Percentiles rank a stretch among this genome's conserved stretches.
phyloP scores from a whole-genome alignment of 2,329 filamentous ascomycete species.

The Grosmannia serpens region DNA sequence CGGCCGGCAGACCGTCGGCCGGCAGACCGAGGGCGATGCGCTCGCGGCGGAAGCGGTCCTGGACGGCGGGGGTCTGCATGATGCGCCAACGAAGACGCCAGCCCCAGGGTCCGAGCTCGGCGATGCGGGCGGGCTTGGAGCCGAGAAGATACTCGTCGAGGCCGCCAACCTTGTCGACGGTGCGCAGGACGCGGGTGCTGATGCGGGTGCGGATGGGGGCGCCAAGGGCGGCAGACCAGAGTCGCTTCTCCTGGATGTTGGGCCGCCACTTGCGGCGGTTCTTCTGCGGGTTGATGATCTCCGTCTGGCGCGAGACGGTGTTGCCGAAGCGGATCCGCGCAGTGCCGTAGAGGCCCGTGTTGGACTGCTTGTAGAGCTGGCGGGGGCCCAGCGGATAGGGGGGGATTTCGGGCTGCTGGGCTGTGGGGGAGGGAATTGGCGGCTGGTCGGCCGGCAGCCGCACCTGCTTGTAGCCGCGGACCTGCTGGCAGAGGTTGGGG shows the following conservation, averaged over 20 bases:
- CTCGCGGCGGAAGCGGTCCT: constrained; percentile 54
- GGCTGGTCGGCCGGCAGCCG: constrained; percentile 14
- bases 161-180: constrained; percentile 75
- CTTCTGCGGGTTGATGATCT: constrained; percentile 40
- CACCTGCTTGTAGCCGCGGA: constrained; percentile 18
- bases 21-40: constrained; percentile 54
- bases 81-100: constrained; percentile 86
- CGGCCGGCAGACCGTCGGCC: constrained; percentile 21
- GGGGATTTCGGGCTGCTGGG: constrained; percentile 31
- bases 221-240: constrained; percentile 53
- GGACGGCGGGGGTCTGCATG: constrained; percentile 63
- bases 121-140: constrained; percentile 63
- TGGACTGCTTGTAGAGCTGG: constrained; percentile 66
- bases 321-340: constrained; percentile 69
- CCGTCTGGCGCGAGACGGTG: constrained; percentile 56
- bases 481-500: neutral
- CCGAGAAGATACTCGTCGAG: constrained; percentile 87
- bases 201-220: constrained; percentile 56
- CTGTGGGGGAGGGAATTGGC: constrained; percentile 35
- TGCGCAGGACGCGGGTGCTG: constrained; percentile 57
- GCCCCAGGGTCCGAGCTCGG: constrained; percentile 77
- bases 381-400: constrained; percentile 64
- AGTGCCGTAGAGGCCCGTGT: constrained; percentile 60
- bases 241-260: constrained; percentile 57
- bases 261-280: constrained; percentile 63